phyloP scores from a whole-genome alignment of 495 filamentous ascomycete genomes.

The Aspergillus taichungensis region DNA sequence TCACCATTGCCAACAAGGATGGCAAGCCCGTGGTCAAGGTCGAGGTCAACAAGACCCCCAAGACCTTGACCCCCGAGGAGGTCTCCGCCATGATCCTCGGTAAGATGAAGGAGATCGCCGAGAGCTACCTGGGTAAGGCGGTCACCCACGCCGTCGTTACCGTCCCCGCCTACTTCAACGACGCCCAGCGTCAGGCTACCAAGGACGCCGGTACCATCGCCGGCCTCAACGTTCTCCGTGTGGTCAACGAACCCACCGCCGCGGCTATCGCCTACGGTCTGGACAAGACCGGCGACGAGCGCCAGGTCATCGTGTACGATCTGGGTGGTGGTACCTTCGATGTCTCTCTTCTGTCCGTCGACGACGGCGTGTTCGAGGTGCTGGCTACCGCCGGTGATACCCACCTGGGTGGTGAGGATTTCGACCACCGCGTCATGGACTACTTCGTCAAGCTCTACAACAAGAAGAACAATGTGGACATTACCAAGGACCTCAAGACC shows the following conservation, averaged over 20 bases:
- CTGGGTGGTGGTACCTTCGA: constrained; percentile 99
- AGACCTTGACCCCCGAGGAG: constrained; percentile 80
- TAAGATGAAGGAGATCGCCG: constrained; percentile 97
- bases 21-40: constrained; percentile 77
- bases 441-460: constrained; percentile 98
- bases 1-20: constrained; percentile 72
- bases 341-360: constrained; percentile 96
- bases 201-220: constrained; percentile 95
- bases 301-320: constrained; percentile 94
- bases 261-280: constrained; percentile 83
- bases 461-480: constrained; percentile 91
- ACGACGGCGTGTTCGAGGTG: constrained; percentile 97
- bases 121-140: constrained; percentile 87
- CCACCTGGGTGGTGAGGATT: constrained; percentile 99
- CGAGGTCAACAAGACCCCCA: constrained; percentile 61
- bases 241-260: constrained; percentile 91
- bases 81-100: constrained; percentile 79
- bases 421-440: constrained; percentile 96
- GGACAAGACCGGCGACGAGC: constrained; percentile 77
- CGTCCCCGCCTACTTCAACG: constrained; percentile 98
- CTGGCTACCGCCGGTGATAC: constrained; percentile 98
- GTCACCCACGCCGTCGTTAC: constrained; percentile 96
- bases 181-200: constrained; percentile 95
- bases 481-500: constrained; percentile 92
- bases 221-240: constrained; percentile 92